Base-by-base conservation (phyloP, 345 rosid genomes). In the Raphanus sativus region DNA sequence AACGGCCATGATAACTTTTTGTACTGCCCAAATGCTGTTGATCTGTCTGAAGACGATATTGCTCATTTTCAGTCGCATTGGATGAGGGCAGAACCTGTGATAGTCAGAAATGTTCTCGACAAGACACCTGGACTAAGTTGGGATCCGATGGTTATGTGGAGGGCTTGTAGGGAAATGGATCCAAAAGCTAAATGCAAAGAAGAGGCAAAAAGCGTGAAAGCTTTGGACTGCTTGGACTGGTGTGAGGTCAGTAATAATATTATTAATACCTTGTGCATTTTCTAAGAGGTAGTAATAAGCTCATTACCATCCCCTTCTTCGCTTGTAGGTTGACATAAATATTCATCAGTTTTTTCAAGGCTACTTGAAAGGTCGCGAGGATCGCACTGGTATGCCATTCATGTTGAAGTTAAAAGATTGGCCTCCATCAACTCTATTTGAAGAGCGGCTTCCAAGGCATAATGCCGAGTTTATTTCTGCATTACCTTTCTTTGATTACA, bases 101-200 rank as follows among this genome's bases (percentile, higher is more conserved):
- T 91, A 33, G 90, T 89, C 24, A 81, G 84, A 66, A 75, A 88
- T 82, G 90, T 84, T 33, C 86, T 89, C 10, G 87, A 87, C 65
- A 82, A 70, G 81, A 75, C 86, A 9, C 80, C 89, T 65, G 91
- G 97, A 62, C 75, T 94, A 69, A 94, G 96, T 74, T 94, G 93
- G 98, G 94, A 89, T 50, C 98, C 97, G 30, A 80, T 86, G 89
- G 96, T 94, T 64, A 91, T 90, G 94, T 94, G 92, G 91, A 90
- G 96, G 38, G 94, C 92, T 29, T 82, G 83, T 69, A 83, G 92
- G 38, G 88, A 86, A 80, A 77, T 84, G 50, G 78, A 67, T 73
- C 82, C 82, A 36, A 79, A 79, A 48, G 62, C 11, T 68, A 21
- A 24, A 62, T 17, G 59, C 65, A 73, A 38, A 68, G 78, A 25